These are phyloP conservation scores for Diaporthe sp. DNA, from an alignment of 2,329 filamentous ascomycete genomes.

Conservation along the genomic window DNA sequence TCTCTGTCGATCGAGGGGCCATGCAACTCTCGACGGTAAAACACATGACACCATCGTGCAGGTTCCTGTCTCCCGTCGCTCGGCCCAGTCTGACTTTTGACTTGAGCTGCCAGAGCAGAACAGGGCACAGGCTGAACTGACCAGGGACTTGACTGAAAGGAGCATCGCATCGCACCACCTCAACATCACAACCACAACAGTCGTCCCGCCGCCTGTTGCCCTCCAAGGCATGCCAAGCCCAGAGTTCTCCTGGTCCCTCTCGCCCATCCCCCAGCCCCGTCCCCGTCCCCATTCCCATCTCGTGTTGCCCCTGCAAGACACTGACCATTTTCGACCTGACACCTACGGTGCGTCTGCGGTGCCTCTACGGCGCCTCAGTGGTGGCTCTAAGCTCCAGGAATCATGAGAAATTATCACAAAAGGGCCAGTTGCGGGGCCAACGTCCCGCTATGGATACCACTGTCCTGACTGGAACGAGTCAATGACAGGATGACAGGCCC, in stretches of 20 bases:
- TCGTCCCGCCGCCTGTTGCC: neutral
- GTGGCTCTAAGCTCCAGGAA: neutral
- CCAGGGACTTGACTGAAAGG: neutral
- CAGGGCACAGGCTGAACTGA: neutral
- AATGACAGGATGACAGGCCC: slow-evolving; percentile 28
- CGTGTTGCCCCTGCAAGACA: slow-evolving; percentile 28
- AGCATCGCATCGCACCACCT: neutral
- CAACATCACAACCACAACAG: neutral
- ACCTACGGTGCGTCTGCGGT: slow-evolving; percentile 13
- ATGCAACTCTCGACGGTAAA: slow-evolving; percentile 10
- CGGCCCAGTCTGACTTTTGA: neutral
- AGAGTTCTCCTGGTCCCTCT: neutral
- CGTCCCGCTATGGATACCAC: slow-evolving; percentile 30
- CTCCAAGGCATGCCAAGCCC: neutral
- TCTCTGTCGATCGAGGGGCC: slow-evolving; percentile 9
- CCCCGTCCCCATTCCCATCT: slow-evolving; percentile 6
- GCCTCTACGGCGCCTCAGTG: neutral
- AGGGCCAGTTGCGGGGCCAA: slow-evolving; percentile 28
- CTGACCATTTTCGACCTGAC: slow-evolving; percentile 20
- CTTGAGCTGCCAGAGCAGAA: neutral
- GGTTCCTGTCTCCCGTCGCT: neutral
- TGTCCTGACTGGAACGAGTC: slow-evolving; percentile 24
- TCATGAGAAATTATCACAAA: slow-evolving; percentile 9
- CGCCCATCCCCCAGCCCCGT: neutral
- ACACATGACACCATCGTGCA: slow-evolving; percentile 30